Evolutionary conservation across 306 rosid genomes (phyloP).

Genomic region (Castanea mollissima): DNA sequence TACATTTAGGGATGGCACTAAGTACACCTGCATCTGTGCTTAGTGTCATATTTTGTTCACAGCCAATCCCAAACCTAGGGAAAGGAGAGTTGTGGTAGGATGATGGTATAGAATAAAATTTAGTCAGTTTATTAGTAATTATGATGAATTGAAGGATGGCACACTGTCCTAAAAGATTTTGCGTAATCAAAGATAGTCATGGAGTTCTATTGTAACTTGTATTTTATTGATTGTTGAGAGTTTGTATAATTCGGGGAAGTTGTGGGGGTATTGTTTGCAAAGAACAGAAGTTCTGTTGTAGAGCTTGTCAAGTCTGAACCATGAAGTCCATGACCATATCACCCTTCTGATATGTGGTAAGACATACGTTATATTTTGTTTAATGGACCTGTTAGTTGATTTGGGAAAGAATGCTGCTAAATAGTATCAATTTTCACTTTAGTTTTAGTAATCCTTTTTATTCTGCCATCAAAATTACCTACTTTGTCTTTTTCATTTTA

Average conservation of each 20-base stretch:
- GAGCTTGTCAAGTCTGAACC: conserved; percentile 71
- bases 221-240: conserved; percentile 9
- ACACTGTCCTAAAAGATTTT: neutral
- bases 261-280: conserved; percentile 36
- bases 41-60: too few species aligned
- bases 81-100: too few species aligned
- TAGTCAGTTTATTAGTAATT: too few species aligned
- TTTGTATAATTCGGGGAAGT: conserved; percentile 15
- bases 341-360: conserved; percentile 19
- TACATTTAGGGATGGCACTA: too few species aligned
- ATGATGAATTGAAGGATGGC: neutral
- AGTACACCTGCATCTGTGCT: too few species aligned
- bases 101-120: too few species aligned
- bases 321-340: conserved; percentile 43
- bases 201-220: neutral
- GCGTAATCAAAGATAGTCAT: neutral
- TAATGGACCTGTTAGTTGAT: neutral
- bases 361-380: conserved; percentile 5
- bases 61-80: too few species aligned
- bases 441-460: too few species aligned
- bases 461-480: too few species aligned
- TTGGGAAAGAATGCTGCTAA: neutral
- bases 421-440: too few species aligned
- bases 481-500: too few species aligned
- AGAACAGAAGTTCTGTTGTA: conserved; percentile 65